Conservation (phyloP, 2,329 filamentous ascomycete species). For the Ceratocystis lukuohia region DNA sequence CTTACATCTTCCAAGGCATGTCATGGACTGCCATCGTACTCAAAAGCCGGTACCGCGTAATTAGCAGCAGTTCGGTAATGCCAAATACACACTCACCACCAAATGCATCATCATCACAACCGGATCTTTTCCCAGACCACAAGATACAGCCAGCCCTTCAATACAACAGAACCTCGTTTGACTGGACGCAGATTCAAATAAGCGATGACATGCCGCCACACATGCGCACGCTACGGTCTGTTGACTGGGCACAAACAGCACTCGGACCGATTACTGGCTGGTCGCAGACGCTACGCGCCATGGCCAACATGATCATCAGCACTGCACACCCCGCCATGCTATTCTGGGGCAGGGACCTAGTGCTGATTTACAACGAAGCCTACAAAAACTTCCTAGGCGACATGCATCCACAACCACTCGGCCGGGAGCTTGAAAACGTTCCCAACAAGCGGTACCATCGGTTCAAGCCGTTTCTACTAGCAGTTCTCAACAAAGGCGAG, state of each 20-base stretch:
- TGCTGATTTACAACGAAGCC: constrained; percentile 60
- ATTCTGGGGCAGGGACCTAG: constrained; percentile 63
- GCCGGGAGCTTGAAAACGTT: constrained; percentile 51
- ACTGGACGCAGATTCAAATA: constrained; percentile 64
- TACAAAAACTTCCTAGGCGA: constrained; percentile 58
- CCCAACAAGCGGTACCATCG: constrained; percentile 67
- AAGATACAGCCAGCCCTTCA: constrained; percentile 27
- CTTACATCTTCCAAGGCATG: constrained; percentile 48
- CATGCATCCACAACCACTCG: constrained; percentile 67
- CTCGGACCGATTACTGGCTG: constrained; percentile 65
- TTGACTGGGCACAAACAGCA: constrained; percentile 60
- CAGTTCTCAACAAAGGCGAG: constrained; percentile 55
- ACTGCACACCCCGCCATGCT: constrained; percentile 61
- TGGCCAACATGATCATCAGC: constrained; percentile 73
- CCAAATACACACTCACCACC: background rate
- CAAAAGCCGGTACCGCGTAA: constrained; percentile 52
- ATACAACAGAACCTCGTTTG: constrained; percentile 44
- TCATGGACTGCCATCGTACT: constrained; percentile 60
- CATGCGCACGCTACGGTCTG: constrained; percentile 55
- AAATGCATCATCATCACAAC: no score
- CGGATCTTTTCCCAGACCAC: constrained; percentile 3
- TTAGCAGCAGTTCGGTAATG: constrained; percentile 39
- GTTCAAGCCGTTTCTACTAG: constrained; percentile 53
- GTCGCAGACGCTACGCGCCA: constrained; percentile 56
- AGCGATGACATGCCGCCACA: constrained; percentile 52